Evolutionary conservation across 2,329 filamentous ascomycete genomes (phyloP), one percentile per base, ranked within the genome.

Genomic region (Clarireedia hainanense): DNA sequence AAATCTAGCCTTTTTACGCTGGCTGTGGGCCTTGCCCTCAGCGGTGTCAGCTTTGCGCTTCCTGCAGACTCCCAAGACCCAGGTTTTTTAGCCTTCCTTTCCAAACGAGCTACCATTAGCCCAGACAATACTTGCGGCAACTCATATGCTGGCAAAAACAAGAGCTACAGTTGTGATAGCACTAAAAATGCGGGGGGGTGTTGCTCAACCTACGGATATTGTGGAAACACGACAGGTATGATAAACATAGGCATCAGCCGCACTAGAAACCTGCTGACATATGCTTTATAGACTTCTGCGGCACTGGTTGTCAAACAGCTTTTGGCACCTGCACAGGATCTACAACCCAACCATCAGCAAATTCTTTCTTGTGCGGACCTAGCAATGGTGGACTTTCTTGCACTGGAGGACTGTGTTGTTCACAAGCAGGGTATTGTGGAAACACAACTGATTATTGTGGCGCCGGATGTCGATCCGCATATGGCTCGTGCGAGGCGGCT

Each of bases 121-220:
- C 56, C 58, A 23, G 59, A 63, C 23, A 58, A 60, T 23, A 61
- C 58, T 14, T 66, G 64, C 30, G 64, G 60, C 30, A 47, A 50
- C n/a, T 34, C 20, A 6, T 46, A 48, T 15, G 54, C 48, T 6
- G 54, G 52, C 15, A 27, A 17, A 1, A 57, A 60, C 12, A 60
- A 61, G n/a, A 58, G 60, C 15, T 61, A 67, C 46, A 62, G 61
- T n/a, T 70, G 68, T 52, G 50, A 49, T 48, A 53, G 60, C 2
- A 55, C 50, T 10, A 50, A 57, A 39, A 63, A 60, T 36, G 27
- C 36, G 10, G 67, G 67, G 20, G 26, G 59, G 7, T 70, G 68
- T 56, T 70, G 68, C 50, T 68, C 66, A 24, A 56, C 65, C 30
- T 64, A 65, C 52, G 59, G 57, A 12, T 57, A 50, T 39, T 61